These are phyloP conservation scores for sorghum (Sorghum bicolor) DNA, from an alignment of 176 grass and related monocot species.

Conservation along the genomic window Sorghum_bicolor_NCBIv3 NC_012877.2:5999501-6000000, in stretches of 20 bases:
- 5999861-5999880: too few relatives aligned
- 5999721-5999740: constrained; percentile 29
- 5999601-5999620: constrained; percentile 35
- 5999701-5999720: constrained; percentile 60
- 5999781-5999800: too few relatives aligned
- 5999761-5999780: too few relatives aligned
- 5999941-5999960: constrained; percentile 52
- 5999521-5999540: neutral
- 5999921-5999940: neutral
- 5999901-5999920: neutral
- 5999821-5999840: too few relatives aligned
- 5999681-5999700: constrained; percentile 86
- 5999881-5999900: neutral
- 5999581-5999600: neutral
- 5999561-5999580: too few relatives aligned
- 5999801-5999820: too few relatives aligned
- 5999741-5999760: too few relatives aligned
- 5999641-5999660: constrained; percentile 87
- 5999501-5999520: constrained; percentile 42
- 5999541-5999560: too few relatives aligned
- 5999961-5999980: constrained; percentile 50
- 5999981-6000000: constrained; percentile 77
- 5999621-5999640: constrained; percentile 62
- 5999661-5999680: constrained; percentile 76
- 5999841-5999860: too few relatives aligned